Evolutionary conservation across 2,329 filamentous ascomycete genomes (phyloP).

Genomic region (Diplodia seriata): DNA sequence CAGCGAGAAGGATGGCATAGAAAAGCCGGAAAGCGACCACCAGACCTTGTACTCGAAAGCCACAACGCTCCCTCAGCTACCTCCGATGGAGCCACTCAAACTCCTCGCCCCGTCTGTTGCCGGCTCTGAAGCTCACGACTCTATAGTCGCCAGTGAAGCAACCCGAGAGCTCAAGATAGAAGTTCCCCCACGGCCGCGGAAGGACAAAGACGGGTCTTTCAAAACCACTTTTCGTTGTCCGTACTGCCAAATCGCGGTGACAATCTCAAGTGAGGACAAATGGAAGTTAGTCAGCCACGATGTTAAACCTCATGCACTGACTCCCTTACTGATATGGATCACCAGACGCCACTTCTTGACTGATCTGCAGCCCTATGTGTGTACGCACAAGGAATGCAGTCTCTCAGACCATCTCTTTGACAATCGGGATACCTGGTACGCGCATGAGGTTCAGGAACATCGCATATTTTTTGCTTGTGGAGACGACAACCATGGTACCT

Average conservation of each 20-base stretch:
- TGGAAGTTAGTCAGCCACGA: background rate
- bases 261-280: background rate
- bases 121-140: background rate
- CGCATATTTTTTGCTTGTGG: slow-evolving; percentile 33
- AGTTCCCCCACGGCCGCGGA: background rate
- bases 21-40: background rate
- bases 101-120: background rate
- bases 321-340: background rate
- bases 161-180: background rate
- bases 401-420: slow-evolving; percentile 31
- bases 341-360: slow-evolving; percentile 32
- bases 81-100: background rate
- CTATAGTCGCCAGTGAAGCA: background rate
- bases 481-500: slow-evolving; percentile 27
- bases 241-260: slow-evolving; percentile 21
- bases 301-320: background rate
- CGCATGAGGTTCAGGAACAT: slow-evolving; percentile 34
- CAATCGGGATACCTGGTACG: slow-evolving; percentile 33
- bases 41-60: background rate
- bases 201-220: background rate
- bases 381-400: slow-evolving; percentile 32
- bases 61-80: background rate
- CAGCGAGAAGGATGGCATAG: background rate
- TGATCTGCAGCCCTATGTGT: slow-evolving; percentile 34
- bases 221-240: slow-evolving; percentile 17